Evolutionary conservation across 208 protist genomes (phyloP).

Genomic region (Wallacemonas sp.): DNA sequence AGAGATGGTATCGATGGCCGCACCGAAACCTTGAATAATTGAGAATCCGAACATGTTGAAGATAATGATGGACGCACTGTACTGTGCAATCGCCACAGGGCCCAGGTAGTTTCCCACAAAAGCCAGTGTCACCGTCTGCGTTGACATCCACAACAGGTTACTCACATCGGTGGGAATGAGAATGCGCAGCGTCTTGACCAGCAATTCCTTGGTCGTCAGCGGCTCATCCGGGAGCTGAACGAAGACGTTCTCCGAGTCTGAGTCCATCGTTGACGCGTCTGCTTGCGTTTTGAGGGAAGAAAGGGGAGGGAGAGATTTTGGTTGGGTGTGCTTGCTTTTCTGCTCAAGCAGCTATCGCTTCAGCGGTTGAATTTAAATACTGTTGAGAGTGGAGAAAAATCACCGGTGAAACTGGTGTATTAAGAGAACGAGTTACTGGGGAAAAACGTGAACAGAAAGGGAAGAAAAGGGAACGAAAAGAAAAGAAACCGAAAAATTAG

Average conservation of each 20-base stretch:
- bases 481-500: background rate
- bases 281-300: too few species aligned
- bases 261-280: background rate
- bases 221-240: slow-evolving; percentile 21
- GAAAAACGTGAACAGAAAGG: background rate
- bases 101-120: slow-evolving; percentile 55
- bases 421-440: too few species aligned
- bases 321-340: too few species aligned
- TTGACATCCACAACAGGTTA: slow-evolving; percentile 62
- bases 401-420: too few species aligned
- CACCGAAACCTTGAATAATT: slow-evolving; percentile 56
- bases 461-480: slow-evolving; percentile 16
- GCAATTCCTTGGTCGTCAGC: slow-evolving; percentile 25
- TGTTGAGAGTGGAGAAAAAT: too few species aligned
- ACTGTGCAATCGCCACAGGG: slow-evolving; percentile 42
- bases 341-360: too few species aligned
- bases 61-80: slow-evolving; percentile 62
- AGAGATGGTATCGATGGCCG: slow-evolving; percentile 71
- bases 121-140: slow-evolving; percentile 58
- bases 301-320: too few species aligned
- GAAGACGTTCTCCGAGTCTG: slow-evolving; percentile 2
- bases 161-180: slow-evolving; percentile 64
- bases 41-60: slow-evolving; percentile 74
- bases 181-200: slow-evolving; percentile 49
- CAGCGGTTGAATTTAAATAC: too few species aligned